Evolutionary conservation across 2,329 filamentous ascomycete species (phyloP).

Genomic region (Exophiala spinifera): DNA sequence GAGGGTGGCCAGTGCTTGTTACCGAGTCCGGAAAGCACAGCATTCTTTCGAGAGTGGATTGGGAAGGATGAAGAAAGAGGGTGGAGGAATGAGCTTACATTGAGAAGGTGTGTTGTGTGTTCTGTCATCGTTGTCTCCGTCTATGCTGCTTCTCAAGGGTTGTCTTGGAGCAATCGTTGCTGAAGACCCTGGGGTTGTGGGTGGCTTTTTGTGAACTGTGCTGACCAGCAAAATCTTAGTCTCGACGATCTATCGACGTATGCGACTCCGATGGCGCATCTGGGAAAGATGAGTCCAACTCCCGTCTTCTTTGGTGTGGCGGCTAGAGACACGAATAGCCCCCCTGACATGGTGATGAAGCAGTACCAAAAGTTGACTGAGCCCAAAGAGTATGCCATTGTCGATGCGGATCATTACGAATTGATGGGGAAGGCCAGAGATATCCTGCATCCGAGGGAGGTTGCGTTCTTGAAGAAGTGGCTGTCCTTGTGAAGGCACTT

Average conservation of each 20-base stretch:
- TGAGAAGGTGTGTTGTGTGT: conserved; percentile 28
- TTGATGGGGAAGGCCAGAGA: conserved; percentile 34
- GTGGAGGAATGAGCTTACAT: conserved; percentile 42
- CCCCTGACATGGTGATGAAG: conserved; percentile 33
- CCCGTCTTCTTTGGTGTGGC: conserved; percentile 38
- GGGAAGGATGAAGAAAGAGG: conserved; percentile 29
- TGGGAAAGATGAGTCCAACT: conserved; percentile 37
- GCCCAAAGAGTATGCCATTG: conserved; percentile 38
- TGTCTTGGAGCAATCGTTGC: no score
- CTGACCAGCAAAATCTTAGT: conserved; percentile 2
- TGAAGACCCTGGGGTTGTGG: neutral
- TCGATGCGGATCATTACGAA: conserved; percentile 40
- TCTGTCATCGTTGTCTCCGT: no score
- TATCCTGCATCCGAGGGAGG: conserved; percentile 29
- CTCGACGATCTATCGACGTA: conserved; percentile 18
- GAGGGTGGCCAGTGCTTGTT: conserved; percentile 32
- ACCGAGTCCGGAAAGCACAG: conserved; percentile 35
- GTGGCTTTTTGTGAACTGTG: neutral
- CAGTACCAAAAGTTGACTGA: conserved; percentile 36
- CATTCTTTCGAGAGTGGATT: conserved; percentile 35
- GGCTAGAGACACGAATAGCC: conserved; percentile 33
- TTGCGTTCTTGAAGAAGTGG: conserved; percentile 33
- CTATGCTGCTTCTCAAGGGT: no score
- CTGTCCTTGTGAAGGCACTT: neutral
- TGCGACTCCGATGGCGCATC: conserved; percentile 26